Base-by-base conservation (phyloP, 208 protist species). In the Wallacemonas sp. region DNA sequence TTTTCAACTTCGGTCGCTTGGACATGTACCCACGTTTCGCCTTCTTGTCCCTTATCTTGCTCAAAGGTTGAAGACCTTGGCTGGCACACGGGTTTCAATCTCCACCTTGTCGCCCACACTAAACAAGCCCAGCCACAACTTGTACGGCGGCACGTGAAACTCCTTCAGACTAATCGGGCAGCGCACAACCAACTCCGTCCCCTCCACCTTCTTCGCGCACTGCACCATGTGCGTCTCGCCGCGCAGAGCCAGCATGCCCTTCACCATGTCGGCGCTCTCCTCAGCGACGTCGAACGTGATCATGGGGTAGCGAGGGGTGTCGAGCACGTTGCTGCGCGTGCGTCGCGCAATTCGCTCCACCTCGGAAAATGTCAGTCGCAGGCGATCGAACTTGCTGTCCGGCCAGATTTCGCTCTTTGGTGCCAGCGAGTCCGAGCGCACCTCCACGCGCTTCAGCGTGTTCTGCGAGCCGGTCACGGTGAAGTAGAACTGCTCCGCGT, bases 81-180 rank as follows among this genome's bases (percentile, higher is more conserved):
- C 45, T 1, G 91, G 88, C 20, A 96, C 66, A 14, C 84, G 80
- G n/a, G 87, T 93, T 72, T 93, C 86, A 49, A 96, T 86, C 66
- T 86, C 76, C 12, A 96, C 86, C 23, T 68, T 76, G 33, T 85
- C 82, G 4, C 74, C 82, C 45, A 91, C 77, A 5, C 75, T 80
- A 41, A 96, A 92, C 0, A 96, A 66, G 11, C 88, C 88, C 50
- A 91, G 59, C 74, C 84, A 86, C 31, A 87, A 52, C 18, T 76
- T 77, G 52, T 74, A 93, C 7, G 65, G 76, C 25, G 78, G 74
- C 18, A 94, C 68, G 32, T 84, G 64, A 62, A 88, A 92, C 61
- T 81, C 25, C 5, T 69, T 70, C 41, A 91, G 61, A 59, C 79
- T 72, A 42, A 96, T 73, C 2, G 88, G 88, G 67, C 91, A 96